phyloP scores from a whole-genome alignment of 1,284 basidiomycete genomes.

The Takashimella tepidaria region DNA sequence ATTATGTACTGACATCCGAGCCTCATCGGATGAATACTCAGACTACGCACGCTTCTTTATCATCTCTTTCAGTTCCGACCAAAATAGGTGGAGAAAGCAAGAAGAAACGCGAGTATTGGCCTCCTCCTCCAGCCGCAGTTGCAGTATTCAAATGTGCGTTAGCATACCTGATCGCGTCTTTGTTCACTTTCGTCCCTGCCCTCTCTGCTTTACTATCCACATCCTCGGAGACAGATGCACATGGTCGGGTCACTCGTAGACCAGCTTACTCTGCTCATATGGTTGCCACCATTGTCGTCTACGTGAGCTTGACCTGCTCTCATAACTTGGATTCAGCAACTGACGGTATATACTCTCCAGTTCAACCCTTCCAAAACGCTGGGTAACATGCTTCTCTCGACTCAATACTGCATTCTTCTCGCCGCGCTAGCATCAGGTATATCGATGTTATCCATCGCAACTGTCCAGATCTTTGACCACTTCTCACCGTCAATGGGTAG shows the following conservation, averaged over 20 bases:
- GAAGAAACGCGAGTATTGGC: slow-evolving; percentile 16
- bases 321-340: slow-evolving; percentile 31
- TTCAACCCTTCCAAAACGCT: slow-evolving; percentile 63
- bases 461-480: slow-evolving; percentile 70
- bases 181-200: slow-evolving; percentile 81
- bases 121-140: slow-evolving; percentile 22
- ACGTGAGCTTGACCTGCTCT: slow-evolving; percentile 27
- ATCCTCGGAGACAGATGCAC: slow-evolving; percentile 51
- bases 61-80: neutral
- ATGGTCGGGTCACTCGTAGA: slow-evolving; percentile 44
- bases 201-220: slow-evolving; percentile 43
- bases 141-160: slow-evolving; percentile 80
- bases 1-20: neutral
- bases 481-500: slow-evolving; percentile 39
- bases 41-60: neutral
- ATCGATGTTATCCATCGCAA: slow-evolving; percentile 72
- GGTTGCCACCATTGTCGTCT: slow-evolving; percentile 76
- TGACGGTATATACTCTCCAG: slow-evolving; percentile 52
- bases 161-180: slow-evolving; percentile 81
- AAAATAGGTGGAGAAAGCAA: neutral
- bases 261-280: slow-evolving; percentile 77
- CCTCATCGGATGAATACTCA: neutral
- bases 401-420: slow-evolving; percentile 42
- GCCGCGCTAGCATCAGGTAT: slow-evolving; percentile 75
- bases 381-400: slow-evolving; percentile 73